These are phyloP conservation scores for Daldinia eschscholtzii DNA, from an alignment of 2,329 filamentous ascomycete species.

Conservation along the genomic window DNA sequence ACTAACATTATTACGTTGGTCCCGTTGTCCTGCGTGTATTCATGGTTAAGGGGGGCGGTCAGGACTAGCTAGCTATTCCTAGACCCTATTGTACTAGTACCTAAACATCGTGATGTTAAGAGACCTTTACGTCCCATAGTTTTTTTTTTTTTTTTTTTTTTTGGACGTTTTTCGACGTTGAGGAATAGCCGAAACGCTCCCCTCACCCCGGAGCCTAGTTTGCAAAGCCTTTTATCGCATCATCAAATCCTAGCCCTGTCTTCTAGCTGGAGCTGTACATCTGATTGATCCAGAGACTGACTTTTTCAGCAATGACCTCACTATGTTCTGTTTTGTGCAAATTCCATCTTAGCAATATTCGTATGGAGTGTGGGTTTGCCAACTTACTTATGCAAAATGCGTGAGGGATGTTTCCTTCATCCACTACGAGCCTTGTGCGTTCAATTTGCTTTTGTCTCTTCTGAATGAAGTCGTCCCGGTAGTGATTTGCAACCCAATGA, in stretches of 20 bases:
- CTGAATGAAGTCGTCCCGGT: constrained; percentile 68
- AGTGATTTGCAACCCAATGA: constrained; percentile 71
- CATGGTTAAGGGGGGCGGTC: neutral
- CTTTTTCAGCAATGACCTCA: constrained; percentile 63
- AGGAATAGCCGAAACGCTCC: neutral
- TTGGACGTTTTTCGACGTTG: no score
- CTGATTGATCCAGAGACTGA: constrained; percentile 65
- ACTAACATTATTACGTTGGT: no score
- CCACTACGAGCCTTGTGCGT: constrained; percentile 64
- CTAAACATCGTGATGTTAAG: no score
- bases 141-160: neutral
- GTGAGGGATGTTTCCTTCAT: constrained; percentile 69
- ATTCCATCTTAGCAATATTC: constrained; percentile 5
- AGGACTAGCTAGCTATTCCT: no score
- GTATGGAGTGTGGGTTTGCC: neutral
- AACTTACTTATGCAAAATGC: constrained; percentile 70
- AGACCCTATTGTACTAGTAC: no score
- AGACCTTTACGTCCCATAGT: neutral
- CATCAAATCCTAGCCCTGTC: no score
- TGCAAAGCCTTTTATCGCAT: neutral
- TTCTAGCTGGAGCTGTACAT: constrained; percentile 52
- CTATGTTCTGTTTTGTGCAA: constrained; percentile 57
- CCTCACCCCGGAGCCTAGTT: neutral
- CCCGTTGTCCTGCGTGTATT: neutral
- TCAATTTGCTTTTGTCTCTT: constrained; percentile 53